phyloP scores from a whole-genome alignment of 805 yeast genomes.

The Zygosaccharomyces bisporus region DNA sequence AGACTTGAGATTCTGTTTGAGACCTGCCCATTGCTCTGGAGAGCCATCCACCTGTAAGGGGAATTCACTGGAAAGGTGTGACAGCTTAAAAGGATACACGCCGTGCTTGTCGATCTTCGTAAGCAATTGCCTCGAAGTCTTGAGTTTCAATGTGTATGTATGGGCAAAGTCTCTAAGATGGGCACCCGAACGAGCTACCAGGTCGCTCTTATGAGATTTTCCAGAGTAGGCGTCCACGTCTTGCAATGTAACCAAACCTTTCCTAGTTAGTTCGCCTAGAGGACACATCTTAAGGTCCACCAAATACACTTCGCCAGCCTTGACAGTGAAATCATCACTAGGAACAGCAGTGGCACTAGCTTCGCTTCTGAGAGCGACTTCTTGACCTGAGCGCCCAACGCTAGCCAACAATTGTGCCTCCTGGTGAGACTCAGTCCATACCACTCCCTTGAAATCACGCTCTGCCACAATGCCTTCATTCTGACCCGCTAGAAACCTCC shows the following conservation, averaged over 20 bases:
- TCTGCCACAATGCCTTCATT: constrained; percentile 90
- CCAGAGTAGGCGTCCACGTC: constrained; percentile 63
- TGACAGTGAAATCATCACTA: constrained; percentile 66
- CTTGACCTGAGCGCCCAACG: constrained; percentile 6
- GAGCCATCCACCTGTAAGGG: constrained; percentile 47
- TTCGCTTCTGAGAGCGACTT: constrained; percentile 36
- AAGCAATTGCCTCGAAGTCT: constrained; percentile 66
- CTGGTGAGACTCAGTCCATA: constrained; percentile 80
- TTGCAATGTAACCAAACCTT: constrained; percentile 67
- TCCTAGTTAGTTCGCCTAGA: constrained; percentile 46
- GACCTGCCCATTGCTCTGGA: constrained; percentile 38
- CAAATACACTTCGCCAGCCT: constrained; percentile 81
- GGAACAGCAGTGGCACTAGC: constrained; percentile 60
- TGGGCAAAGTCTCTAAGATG: constrained; percentile 86
- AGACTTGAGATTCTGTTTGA: constrained; percentile 54
- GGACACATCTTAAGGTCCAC: constrained; percentile 83
- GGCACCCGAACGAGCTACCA: constrained; percentile 63
- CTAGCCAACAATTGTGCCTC: constrained; percentile 47
- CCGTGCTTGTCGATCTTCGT: constrained; percentile 69
- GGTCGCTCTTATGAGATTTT: constrained; percentile 50
- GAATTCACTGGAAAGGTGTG: constrained; percentile 61
- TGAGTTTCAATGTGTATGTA: constrained; percentile 69
- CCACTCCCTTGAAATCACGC: constrained; percentile 87
- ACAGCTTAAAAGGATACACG: constrained; percentile 87
- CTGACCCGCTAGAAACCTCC: constrained; percentile 95